Percentiles rank a stretch among this genome's conserved stretches.
phyloP scores from a whole-genome alignment of 2,329 filamentous ascomycete genomes.

The Gaeumannomyces sp. region DNA sequence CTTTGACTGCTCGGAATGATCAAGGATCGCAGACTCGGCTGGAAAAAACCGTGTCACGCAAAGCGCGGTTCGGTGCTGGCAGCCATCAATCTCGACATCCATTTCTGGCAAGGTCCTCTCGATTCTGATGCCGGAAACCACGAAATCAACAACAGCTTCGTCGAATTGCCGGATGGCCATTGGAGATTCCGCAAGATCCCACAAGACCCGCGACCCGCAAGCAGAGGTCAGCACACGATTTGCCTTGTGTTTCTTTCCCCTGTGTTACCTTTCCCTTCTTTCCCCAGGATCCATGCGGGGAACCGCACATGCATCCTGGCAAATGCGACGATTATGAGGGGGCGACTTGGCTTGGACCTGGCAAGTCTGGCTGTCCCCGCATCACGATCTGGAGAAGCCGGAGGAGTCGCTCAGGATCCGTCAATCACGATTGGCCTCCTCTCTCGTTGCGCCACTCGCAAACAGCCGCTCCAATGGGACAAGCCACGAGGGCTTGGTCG shows the following conservation, averaged over 20 bases:
- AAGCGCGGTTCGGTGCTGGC: too few relatives aligned
- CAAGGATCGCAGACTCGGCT: too few relatives aligned
- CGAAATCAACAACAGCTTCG: not conserved
- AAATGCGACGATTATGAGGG: not conserved
- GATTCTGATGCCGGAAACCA: too few relatives aligned
- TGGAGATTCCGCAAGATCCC: too few relatives aligned
- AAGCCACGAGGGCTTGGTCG: not conserved
- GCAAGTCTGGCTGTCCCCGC: not conserved
- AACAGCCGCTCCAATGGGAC: constrained; percentile 1
- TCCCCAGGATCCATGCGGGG: not conserved
- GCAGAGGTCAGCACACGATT: too few relatives aligned
- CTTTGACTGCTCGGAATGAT: too few relatives aligned
- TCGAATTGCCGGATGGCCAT: not conserved
- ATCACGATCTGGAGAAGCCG: not conserved
- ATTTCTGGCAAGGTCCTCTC: too few relatives aligned
- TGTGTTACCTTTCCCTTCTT: too few relatives aligned
- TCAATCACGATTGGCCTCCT: not conserved
- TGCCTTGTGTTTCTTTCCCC: too few relatives aligned
- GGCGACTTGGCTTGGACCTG: not conserved
- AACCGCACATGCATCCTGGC: too few relatives aligned
- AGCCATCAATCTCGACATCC: too few relatives aligned
- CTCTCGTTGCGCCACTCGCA: not conserved
- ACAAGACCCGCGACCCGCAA: too few relatives aligned
- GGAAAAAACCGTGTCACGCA: not conserved
- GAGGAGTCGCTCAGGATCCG: not conserved